Evolutionary conservation across 2,329 filamentous ascomycete genomes (phyloP).

Genomic region (Xylaria polymorpha): DNA sequence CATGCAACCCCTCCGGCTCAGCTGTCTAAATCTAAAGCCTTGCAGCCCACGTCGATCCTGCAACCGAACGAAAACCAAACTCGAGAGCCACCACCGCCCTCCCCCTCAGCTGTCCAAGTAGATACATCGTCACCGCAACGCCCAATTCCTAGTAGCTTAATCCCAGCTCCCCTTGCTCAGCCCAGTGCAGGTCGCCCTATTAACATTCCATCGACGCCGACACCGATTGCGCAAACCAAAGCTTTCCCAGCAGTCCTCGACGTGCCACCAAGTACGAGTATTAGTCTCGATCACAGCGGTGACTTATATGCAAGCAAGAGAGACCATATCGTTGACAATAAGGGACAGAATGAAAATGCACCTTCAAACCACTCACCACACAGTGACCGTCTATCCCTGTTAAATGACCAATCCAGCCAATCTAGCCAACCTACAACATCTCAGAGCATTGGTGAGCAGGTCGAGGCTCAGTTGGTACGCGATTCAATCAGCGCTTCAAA

Average conservation of each 20-base stretch:
- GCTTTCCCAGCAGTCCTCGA: conserved; percentile 77
- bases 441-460: conserved; percentile 40
- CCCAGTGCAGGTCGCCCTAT: conserved; percentile 52
- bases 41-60: conserved; percentile 5
- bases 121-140: conserved; percentile 29
- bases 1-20: conserved; percentile 11
- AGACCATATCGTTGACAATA: conserved; percentile 45
- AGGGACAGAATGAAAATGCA: conserved; percentile 15
- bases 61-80: conserved; percentile 14
- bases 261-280: conserved; percentile 79
- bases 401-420: conserved; percentile 8
- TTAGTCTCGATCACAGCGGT: conserved; percentile 77
- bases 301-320: conserved; percentile 64
- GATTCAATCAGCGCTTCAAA: conserved; percentile 32
- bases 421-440: conserved; percentile 23
- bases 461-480: conserved; percentile 38
- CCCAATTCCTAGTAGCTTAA: conserved; percentile 42
- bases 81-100: conserved; percentile 10
- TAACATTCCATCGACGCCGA: conserved; percentile 65
- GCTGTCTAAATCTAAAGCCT: conserved; percentile 11
- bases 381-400: conserved; percentile 40
- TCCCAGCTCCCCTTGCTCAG: conserved; percentile 50
- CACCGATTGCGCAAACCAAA: conserved; percentile 78
- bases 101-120: conserved; percentile 35
- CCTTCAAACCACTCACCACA: conserved; percentile 36